phyloP scores from a whole-genome alignment of 2,329 filamentous ascomycete species.

The Colletotrichum sp. region DNA sequence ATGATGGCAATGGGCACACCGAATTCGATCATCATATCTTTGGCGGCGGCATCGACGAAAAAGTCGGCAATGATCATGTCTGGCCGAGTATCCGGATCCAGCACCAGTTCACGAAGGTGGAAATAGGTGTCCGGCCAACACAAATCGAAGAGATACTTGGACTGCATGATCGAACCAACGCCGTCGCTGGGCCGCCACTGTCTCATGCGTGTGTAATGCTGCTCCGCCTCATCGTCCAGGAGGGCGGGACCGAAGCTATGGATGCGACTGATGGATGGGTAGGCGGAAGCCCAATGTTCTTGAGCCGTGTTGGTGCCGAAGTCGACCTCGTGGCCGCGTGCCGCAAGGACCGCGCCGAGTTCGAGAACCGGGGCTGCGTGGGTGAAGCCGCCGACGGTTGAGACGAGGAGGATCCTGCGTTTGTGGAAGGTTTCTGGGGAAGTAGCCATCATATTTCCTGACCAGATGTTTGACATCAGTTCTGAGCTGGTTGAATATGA shows the following conservation, averaged over 20 bases:
- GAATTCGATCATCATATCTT: slow-evolving; percentile 42
- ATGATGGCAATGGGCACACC: slow-evolving; percentile 41
- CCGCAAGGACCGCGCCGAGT: slow-evolving; percentile 35
- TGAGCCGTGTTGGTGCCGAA: slow-evolving; percentile 43
- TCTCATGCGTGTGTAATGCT: neutral
- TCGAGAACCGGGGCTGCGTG: slow-evolving; percentile 42
- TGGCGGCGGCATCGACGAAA: slow-evolving; percentile 42
- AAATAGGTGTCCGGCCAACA: slow-evolving; percentile 37
- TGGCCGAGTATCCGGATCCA: slow-evolving; percentile 28
- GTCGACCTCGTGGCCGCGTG: slow-evolving; percentile 31
- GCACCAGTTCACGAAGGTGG: slow-evolving; percentile 26
- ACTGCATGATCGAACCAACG: slow-evolving; percentile 28
- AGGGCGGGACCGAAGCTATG: slow-evolving; percentile 33
- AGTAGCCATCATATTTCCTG: neutral
- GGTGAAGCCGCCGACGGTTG: slow-evolving; percentile 40
- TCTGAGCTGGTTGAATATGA: neutral
- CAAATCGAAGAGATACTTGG: slow-evolving; percentile 42
- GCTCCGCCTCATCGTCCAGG: neutral
- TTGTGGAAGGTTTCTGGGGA: neutral
- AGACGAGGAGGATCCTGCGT: slow-evolving; percentile 34
- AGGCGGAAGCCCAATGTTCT: slow-evolving; percentile 35
- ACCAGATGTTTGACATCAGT: neutral
- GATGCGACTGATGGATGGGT: slow-evolving; percentile 34
- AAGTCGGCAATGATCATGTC: slow-evolving; percentile 48
- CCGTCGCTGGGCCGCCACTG: neutral